These are phyloP conservation scores for Cardamine occulta DNA, from an alignment of 345 rosid species.

Conservation along the genomic window DNA sequence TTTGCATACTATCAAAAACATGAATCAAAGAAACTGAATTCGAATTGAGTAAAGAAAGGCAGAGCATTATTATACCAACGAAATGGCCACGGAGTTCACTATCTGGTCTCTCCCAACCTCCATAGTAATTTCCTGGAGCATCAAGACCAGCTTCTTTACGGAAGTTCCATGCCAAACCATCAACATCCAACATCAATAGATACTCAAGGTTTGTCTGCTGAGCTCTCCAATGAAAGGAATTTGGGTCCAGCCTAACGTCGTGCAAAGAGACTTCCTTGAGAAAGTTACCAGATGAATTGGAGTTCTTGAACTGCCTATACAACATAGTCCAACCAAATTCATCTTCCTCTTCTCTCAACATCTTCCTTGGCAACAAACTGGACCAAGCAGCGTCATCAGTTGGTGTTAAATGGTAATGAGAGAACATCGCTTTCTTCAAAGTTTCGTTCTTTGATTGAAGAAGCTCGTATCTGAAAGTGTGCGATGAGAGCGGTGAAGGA, in stretches of 20 bases:
- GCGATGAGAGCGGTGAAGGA: conserved; percentile 71
- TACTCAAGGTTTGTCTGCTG: conserved; percentile 91
- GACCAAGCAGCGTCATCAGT: conserved; percentile 88
- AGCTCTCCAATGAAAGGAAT: conserved; percentile 67
- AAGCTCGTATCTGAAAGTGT: conserved; percentile 68
- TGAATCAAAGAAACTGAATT: neutral
- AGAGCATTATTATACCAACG: conserved; percentile 58
- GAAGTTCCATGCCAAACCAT: conserved; percentile 82
- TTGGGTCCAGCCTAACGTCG: conserved; percentile 71
- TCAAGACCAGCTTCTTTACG: conserved; percentile 77
- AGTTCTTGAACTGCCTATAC: conserved; percentile 72
- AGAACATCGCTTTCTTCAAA: conserved; percentile 66
- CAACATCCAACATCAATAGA: conserved; percentile 80
- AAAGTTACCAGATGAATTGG: conserved; percentile 46
- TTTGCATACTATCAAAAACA: conserved; percentile 16
- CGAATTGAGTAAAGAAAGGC: neutral
- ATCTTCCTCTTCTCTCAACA: conserved; percentile 65
- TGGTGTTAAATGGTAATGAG: conserved; percentile 79
- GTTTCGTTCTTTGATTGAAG: conserved; percentile 66
- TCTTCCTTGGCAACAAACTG: conserved; percentile 74
- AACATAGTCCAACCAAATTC: conserved; percentile 70
- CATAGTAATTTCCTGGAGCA: conserved; percentile 67
- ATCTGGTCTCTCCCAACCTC: conserved; percentile 83
- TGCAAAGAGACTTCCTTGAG: conserved; percentile 80
- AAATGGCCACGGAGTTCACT: conserved; percentile 93